Evolutionary conservation across 1,284 basidiomycete species (phyloP).

Genomic region (Tilletia indica): DNA sequence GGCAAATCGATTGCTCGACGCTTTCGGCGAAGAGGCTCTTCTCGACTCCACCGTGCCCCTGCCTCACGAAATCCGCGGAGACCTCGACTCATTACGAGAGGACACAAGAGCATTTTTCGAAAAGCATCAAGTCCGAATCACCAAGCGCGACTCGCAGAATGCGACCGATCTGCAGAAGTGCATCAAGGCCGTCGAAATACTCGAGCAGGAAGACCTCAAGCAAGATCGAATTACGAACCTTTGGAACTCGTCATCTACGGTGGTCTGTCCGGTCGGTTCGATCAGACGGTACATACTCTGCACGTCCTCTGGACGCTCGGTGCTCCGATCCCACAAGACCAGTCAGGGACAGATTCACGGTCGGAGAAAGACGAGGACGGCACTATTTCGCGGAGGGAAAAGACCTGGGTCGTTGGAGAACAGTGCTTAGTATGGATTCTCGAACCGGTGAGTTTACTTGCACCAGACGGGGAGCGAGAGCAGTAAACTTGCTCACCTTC

Average conservation of each 20-base stretch:
- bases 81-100: constrained; percentile 79
- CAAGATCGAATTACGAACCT: not conserved
- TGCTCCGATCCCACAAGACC: not conserved
- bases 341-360: constrained; percentile 55
- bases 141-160: constrained; percentile 72
- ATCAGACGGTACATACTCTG: constrained; percentile 89
- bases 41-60: not conserved
- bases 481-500: constrained; percentile 16
- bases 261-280: constrained; percentile 83
- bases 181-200: constrained; percentile 64
- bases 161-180: constrained; percentile 96
- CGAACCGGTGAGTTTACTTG: constrained; percentile 63
- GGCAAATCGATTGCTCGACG: constrained; percentile 79
- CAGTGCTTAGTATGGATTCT: constrained; percentile 87
- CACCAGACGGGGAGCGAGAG: not conserved
- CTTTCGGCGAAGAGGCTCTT: constrained; percentile 53
- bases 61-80: constrained; percentile 87
- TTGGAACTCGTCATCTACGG: constrained; percentile 72
- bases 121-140: constrained; percentile 65
- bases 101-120: constrained; percentile 74
- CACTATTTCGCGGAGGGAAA: not conserved
- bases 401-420: constrained; percentile 75
- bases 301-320: constrained; percentile 76
- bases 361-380: not conserved
- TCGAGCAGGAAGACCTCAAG: constrained; percentile 56